Evolutionary conservation across 2,329 filamentous ascomycete species (phyloP), one percentile per base, ranked within the genome.

Genomic region (Neopestalotiopsis clavispora): DNA sequence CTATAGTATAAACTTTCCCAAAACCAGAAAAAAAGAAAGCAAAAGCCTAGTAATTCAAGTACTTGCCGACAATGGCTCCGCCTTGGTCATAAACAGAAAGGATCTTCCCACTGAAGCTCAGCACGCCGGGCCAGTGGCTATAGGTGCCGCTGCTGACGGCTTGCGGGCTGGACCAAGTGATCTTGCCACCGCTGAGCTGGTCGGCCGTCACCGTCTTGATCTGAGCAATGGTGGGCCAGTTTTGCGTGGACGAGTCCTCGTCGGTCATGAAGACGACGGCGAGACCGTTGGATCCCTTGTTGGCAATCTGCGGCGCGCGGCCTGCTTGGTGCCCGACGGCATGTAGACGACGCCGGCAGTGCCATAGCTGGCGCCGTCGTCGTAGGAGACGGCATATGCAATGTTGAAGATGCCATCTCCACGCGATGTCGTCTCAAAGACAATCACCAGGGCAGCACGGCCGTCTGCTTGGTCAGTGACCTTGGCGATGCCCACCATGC

Each of bases 171-270:
- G 38, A 61, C 69, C 6, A 79, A 71, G 14, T 66, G 7, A 72
- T 28, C 34, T 72, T 62, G 3, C 71, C 73, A 52, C 68, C 68
- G 7, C 58, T 57, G 12, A 74, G 70, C 40, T 69, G 63, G 2
- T 70, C 56, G 4, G 70, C 71, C 57, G 72, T 70, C 1, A 75
- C 71, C 64, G 74, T 74, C 28, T 77, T 71, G 63, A 76, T 68
- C 66, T 74, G 76, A 28, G 86, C 82, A 74, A 91, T 89, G 42
- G 42, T 65, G 4, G 74, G 71, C 73, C 72, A 75, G 14, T 69
- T 34, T 1, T 70, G 30, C 1, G 42, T 64, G 13, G 66, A 56
- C 12, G 62, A 62, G 20, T 32, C 40, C 34, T 81, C 80, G 70
- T 81, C 80, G 0, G 80, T 80, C 80, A 81, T 81, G 69, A 81